Conservation (phyloP, 2,329 filamentous ascomycete species). For the Hortaea werneckii region DNA sequence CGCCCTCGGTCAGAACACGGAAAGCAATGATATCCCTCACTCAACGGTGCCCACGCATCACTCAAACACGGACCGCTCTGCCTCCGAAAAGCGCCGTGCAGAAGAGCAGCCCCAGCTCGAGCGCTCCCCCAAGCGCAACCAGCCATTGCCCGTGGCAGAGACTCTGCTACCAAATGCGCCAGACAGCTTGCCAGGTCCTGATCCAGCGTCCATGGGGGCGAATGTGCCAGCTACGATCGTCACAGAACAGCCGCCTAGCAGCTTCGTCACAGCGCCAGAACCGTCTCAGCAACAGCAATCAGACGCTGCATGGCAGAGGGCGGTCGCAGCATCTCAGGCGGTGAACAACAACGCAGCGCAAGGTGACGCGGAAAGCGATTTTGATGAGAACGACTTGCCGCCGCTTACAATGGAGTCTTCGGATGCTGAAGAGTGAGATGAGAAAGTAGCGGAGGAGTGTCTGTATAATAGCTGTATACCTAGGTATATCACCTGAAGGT, state of each 20-base stretch:
- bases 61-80: neutral
- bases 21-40: conserved; percentile 1
- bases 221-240: neutral
- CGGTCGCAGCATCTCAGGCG: neutral
- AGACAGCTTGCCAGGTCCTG: conserved; percentile 4
- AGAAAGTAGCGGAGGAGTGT: neutral
- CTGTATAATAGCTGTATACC: neutral
- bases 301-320: neutral
- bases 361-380: conserved; percentile 24
- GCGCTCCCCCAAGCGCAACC: neutral
- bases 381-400: conserved; percentile 22
- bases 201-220: conserved; percentile 3
- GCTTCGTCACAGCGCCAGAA: conserved; percentile 4
- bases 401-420: conserved; percentile 22
- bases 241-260: conserved; percentile 3
- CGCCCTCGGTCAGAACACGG: conserved; percentile 1
- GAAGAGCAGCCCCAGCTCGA: neutral
- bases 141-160: neutral
- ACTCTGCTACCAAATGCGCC: conserved; percentile 1
- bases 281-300: conserved; percentile 3
- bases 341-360: conserved; percentile 2
- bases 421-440: conserved; percentile 6
- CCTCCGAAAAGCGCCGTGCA: neutral
- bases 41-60: neutral
- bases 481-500: too few relatives aligned